These are phyloP conservation scores for Tylopilus balloui DNA, from an alignment of 768 basidiomycete species.

Conservation along the genomic window DNA sequence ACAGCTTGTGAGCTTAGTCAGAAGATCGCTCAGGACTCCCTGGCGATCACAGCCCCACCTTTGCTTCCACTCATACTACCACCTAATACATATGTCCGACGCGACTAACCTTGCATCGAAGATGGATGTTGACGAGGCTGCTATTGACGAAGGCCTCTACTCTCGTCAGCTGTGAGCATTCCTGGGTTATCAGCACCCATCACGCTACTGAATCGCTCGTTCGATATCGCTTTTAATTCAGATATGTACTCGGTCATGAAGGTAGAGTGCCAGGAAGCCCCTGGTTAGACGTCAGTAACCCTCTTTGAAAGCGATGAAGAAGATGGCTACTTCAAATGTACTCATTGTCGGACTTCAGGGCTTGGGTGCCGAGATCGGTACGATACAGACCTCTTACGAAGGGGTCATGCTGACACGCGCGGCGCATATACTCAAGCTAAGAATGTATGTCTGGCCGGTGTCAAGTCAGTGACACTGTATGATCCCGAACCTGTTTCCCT, in stretches of 20 bases:
- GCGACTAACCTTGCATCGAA: conserved; percentile 36
- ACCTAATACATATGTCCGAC: conserved; percentile 32
- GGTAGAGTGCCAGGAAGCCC: conserved; percentile 41
- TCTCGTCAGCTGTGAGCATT: conserved; percentile 82
- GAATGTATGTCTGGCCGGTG: conserved; percentile 91
- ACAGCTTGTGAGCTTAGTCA: conserved; percentile 18
- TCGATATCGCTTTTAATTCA: conserved; percentile 30
- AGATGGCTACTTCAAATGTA: conserved; percentile 95
- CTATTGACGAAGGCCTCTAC: conserved; percentile 91
- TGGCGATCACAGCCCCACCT: neutral
- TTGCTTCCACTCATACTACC: conserved; percentile 3
- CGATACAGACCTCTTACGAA: conserved; percentile 11
- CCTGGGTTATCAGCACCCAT: conserved; percentile 13
- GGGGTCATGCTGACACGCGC: conserved; percentile 6
- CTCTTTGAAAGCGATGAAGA: conserved; percentile 83
- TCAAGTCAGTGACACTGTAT: conserved; percentile 93
- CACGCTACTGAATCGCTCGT: conserved; percentile 12
- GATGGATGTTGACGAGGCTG: conserved; percentile 84
- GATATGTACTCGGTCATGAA: conserved; percentile 96
- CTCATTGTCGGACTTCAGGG: conserved; percentile 90
- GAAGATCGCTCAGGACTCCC: neutral
- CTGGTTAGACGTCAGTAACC: conserved; percentile 15
- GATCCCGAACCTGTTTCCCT: conserved; percentile 86
- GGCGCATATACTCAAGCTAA: conserved; percentile 52
- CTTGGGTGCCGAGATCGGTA: conserved; percentile 93